Percentiles rank a stretch among this genome's conserved stretches.
Evolutionary conservation across 768 basidiomycete genomes (phyloP).

Genomic region (Botryobasidium botryosum): DNA sequence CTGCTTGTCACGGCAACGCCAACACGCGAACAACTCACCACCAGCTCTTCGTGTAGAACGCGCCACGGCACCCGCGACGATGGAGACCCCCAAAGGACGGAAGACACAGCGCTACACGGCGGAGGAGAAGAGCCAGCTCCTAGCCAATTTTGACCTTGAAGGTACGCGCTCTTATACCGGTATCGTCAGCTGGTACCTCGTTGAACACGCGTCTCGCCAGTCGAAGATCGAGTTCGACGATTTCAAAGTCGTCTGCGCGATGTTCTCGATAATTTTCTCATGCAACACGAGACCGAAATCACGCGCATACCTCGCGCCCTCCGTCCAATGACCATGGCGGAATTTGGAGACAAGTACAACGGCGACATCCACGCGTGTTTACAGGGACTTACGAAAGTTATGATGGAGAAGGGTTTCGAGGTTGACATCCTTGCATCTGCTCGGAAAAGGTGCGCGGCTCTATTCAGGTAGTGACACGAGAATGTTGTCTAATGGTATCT

Average conservation of each 20-base stretch:
- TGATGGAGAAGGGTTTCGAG: conserved; percentile 5
- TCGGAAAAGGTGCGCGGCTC: conserved; percentile 6
- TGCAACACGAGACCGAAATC: conserved; percentile 6
- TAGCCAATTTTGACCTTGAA: conserved; percentile 11
- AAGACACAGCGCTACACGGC: conserved; percentile 6
- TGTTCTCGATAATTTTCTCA: conserved; percentile 7
- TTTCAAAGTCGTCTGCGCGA: conserved; percentile 2
- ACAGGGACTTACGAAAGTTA: conserved; percentile 4
- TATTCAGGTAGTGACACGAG: not conserved
- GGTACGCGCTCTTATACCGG: not conserved
- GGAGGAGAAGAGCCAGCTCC: conserved; percentile 8
- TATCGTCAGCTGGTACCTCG: not conserved
- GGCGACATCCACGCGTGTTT: conserved; percentile 6
- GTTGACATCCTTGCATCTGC: conserved; percentile 9
- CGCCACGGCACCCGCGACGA: too few relatives aligned
- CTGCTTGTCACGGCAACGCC: too few relatives aligned
- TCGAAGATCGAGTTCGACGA: conserved; percentile 6
- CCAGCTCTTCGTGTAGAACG: too few relatives aligned
- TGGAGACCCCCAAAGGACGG: too few relatives aligned
- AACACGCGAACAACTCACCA: too few relatives aligned
- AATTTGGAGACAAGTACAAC: conserved; percentile 10
- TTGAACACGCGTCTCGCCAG: not conserved
- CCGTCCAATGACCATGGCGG: conserved; percentile 9
- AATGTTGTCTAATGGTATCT: not conserved
- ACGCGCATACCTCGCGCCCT: conserved; percentile 8